phyloP scores from a whole-genome alignment of 2,329 filamentous ascomycete species.

The Microsporum ferrugineum region DNA sequence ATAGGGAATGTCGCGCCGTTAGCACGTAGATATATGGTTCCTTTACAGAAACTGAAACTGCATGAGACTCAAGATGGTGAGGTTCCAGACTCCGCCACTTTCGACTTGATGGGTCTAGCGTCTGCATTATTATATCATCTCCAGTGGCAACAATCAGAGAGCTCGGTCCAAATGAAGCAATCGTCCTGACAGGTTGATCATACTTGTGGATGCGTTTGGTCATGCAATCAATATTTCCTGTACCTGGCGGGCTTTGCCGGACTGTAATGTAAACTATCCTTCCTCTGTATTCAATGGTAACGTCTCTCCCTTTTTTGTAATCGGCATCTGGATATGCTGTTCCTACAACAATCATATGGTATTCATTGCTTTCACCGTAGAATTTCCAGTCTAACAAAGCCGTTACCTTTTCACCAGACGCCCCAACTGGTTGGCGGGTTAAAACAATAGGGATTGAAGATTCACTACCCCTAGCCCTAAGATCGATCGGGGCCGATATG shows the following conservation, averaged over 20 bases:
- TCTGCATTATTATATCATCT: conserved; percentile 33
- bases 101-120: conserved; percentile 31
- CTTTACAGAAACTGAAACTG: conserved; percentile 39
- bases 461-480: background rate
- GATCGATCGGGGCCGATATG: conserved; percentile 3
- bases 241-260: conserved; percentile 19
- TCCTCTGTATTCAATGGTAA: conserved; percentile 16
- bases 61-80: conserved; percentile 38
- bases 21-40: conserved; percentile 43
- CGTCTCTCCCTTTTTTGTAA: background rate
- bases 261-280: conserved; percentile 31
- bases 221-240: conserved; percentile 23
- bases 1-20: conserved; percentile 43
- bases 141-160: conserved; percentile 39
- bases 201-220: conserved; percentile 29
- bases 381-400: conserved; percentile 34
- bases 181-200: conserved; percentile 42
- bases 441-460: conserved; percentile 10
- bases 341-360: conserved; percentile 33
- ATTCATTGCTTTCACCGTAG: conserved; percentile 24
- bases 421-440: conserved; percentile 20
- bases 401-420: conserved; percentile 31
- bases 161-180: conserved; percentile 38
- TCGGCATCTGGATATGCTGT: conserved; percentile 21
- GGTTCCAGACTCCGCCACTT: conserved; percentile 33